Conservation (phyloP, 306 rosid species). For the Spatholobus suberectus region DNA sequence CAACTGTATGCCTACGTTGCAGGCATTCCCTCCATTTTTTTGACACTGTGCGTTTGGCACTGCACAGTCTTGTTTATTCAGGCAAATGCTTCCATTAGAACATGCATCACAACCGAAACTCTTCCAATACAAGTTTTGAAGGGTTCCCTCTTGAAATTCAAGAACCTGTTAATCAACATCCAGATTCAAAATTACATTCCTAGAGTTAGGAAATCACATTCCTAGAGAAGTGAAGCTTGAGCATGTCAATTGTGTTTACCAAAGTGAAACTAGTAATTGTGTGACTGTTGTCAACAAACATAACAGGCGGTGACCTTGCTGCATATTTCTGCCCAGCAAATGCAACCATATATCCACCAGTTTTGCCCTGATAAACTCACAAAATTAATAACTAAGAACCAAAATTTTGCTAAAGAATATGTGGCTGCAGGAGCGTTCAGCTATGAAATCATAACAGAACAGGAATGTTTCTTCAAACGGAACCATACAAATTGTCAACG, state of each 20-base stretch:
- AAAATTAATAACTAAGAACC: constrained; percentile 9
- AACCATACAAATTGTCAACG: constrained; percentile 12
- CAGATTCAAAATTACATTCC: constrained; percentile 16
- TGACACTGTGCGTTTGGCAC: constrained; percentile 65
- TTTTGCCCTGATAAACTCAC: constrained; percentile 42
- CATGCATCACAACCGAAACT: constrained; percentile 75
- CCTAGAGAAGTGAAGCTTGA: neutral
- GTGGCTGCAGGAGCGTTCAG: neutral
- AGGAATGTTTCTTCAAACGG: constrained; percentile 7
- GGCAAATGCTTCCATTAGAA: constrained; percentile 58
- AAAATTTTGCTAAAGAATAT: neutral
- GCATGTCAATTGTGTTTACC: constrained; percentile 52
- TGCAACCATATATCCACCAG: constrained; percentile 84
- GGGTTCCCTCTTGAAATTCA: constrained; percentile 77
- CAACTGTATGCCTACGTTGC: constrained; percentile 77
- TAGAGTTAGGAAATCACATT: neutral
- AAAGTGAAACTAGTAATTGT: constrained; percentile 79
- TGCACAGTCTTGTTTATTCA: constrained; percentile 76
- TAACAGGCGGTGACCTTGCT: constrained; percentile 80
- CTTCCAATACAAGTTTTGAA: constrained; percentile 83
- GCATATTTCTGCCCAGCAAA: constrained; percentile 95
- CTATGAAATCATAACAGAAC: constrained; percentile 15
- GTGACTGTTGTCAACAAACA: constrained; percentile 64
- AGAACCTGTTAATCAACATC: constrained; percentile 61
- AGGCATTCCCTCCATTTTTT: constrained; percentile 57